Base-by-base conservation (phyloP, 768 basidiomycete genomes). In the Leccinum longicurvipes region DNA sequence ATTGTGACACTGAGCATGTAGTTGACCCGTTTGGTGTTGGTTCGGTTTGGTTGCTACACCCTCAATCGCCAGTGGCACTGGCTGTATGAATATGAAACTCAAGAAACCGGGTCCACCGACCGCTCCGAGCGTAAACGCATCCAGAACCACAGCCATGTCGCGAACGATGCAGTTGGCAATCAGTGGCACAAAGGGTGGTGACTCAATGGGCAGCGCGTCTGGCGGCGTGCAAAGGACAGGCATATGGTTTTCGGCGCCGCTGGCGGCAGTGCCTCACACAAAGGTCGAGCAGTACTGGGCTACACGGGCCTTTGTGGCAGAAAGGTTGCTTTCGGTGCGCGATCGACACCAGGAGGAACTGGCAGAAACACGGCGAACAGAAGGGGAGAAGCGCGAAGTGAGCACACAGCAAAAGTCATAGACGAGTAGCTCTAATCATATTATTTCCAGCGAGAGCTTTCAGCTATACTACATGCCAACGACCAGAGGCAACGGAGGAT, bases 231-330 rank as follows among this genome's bases (percentile, higher is more conserved):
- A 57, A 47, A 53, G 53, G 46, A 57, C 44, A 14, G 28, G 24
- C 29, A 53, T 63, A 44, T 49, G 58, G 68, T 60, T 55, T 48
- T 58, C 60, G 42, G 50, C 66, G n/a, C 67, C 69, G 17, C 36
- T 41, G n/a, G 47, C 48, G 29, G 58, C 60, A 29, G 55, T 51
- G 3, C 73, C 75, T 32, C 65, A 56, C 39, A 69, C 72, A 12
- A 53, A 51, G 14, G 64, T 66, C 2, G 84, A 84, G 60, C 82
- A 81, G 57, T 86, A 87, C 63, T 89, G 88, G 88, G 83, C 83
- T 25, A 72, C 79, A 15, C 81, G 87, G 3, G 86, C 87, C 3
- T 60, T 86, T 23, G 76, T 80, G 3, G 87, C 87, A 1, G 88
- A 90, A 65, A 78, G 83, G 3, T 67, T 85, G 36, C 74, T 89